phyloP scores from a whole-genome alignment of 371 early-diverging fungal species.

The Mucor saturninus region DNA sequence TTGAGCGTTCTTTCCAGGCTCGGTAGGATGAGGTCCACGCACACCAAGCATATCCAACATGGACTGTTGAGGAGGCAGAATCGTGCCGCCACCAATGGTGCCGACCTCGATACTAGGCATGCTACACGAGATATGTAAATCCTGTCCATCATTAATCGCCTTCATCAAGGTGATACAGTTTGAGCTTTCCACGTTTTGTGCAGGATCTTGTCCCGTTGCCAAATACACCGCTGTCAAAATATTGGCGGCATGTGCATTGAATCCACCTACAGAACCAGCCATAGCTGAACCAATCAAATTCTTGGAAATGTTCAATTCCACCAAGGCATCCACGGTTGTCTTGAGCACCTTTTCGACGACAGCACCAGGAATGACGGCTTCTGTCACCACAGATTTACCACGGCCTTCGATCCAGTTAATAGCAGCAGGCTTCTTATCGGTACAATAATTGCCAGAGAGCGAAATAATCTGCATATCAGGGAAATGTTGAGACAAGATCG shows the following conservation, averaged over 20 bases:
- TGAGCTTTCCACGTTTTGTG: slow-evolving; percentile 95
- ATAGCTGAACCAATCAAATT: slow-evolving; percentile 95
- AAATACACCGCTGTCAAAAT: slow-evolving; percentile 94
- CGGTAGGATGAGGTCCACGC: slow-evolving; percentile 79
- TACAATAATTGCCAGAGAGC: slow-evolving; percentile 94
- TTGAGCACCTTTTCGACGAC: slow-evolving; percentile 87
- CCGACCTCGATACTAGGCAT: slow-evolving; percentile 98
- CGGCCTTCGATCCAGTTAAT: slow-evolving; percentile 98
- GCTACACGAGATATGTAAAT: slow-evolving; percentile 86
- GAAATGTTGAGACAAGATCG: slow-evolving; percentile 65
- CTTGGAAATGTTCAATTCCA: slow-evolving; percentile 85
- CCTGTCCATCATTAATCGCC: slow-evolving; percentile 75
- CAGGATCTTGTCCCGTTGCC: slow-evolving; percentile 97
- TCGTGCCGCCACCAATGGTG: slow-evolving; percentile 96
- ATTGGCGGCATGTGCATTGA: slow-evolving; percentile 97
- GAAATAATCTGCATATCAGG: slow-evolving; percentile 84
- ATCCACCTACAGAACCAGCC: slow-evolving; percentile 95
- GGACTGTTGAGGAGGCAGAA: slow-evolving; percentile 86
- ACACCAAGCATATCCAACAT: slow-evolving; percentile 92
- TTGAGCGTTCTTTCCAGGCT: slow-evolving; percentile 91
- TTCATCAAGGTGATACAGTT: slow-evolving; percentile 97
- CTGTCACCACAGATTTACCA: slow-evolving; percentile 94
- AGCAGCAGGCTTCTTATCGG: slow-evolving; percentile 97
- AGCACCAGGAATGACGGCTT: slow-evolving; percentile 82
- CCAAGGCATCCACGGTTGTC: slow-evolving; percentile 82